Conservation (phyloP, 495 filamentous ascomycete genomes). For the Acidomyces sp. region DNA sequence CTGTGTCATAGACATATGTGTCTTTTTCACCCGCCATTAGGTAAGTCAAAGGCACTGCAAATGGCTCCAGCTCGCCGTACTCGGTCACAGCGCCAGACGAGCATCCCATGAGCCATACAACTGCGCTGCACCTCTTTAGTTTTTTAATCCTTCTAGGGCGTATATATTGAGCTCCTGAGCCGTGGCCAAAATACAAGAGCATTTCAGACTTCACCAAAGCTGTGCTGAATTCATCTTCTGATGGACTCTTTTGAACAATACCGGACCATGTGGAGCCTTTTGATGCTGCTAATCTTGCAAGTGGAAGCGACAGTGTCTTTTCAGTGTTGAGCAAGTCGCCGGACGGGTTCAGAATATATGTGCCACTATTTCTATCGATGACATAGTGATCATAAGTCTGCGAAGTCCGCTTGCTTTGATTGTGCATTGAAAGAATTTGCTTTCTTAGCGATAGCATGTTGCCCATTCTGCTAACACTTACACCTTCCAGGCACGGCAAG, state of each 20-base stretch:
- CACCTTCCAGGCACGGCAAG: constrained; percentile 66
- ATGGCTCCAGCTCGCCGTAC: constrained; percentile 74
- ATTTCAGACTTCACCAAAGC: constrained; percentile 49
- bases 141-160: constrained; percentile 63
- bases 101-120: constrained; percentile 87
- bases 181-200: constrained; percentile 90
- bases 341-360: constrained; percentile 79
- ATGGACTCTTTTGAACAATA: constrained; percentile 51
- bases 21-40: constrained; percentile 55
- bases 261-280: constrained; percentile 42
- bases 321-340: constrained; percentile 73
- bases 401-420: constrained; percentile 3
- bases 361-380: constrained; percentile 47
- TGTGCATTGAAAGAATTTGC: constrained; percentile 38
- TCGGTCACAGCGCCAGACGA: constrained; percentile 64
- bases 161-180: constrained; percentile 89
- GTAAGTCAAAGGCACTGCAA: constrained; percentile 82
- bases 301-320: constrained; percentile 49
- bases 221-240: constrained; percentile 59
- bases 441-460: constrained; percentile 68
- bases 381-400: constrained; percentile 39
- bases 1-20: neutral
- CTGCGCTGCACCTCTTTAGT: constrained; percentile 58
- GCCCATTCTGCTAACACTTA: constrained; percentile 70
- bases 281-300: constrained; percentile 35